Base-by-base conservation (phyloP, 352 stramenopile species). In the Pythium inflatum region DNA sequence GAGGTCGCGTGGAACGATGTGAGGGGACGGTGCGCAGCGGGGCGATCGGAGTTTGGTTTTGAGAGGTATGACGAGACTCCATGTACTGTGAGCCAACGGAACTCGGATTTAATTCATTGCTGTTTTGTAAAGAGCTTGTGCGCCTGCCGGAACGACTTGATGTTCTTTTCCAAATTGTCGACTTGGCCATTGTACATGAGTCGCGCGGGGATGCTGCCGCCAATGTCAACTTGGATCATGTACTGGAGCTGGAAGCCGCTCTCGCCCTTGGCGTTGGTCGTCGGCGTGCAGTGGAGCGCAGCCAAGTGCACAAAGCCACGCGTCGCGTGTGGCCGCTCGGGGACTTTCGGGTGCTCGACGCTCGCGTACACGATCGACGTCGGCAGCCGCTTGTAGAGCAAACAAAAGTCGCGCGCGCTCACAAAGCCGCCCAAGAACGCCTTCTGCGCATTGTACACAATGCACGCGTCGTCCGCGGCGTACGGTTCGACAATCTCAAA, bases 91-190 rank as follows among this genome's bases (percentile, higher is more conserved):
- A n/a, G n/a, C n/a, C n/a, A n/a, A n/a, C n/a, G n/a, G n/a, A n/a
- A n/a, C n/a, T n/a, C n/a, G n/a, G n/a, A n/a, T 36, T 30, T 59
- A 51, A 56, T 68, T 68, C 24, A 25, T 6, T 22, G 24, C 7
- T 57, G 50, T 56, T 66, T 75, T 24, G 33, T 56, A 51, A 87
- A 86, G 30, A 81, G 56, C 58, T 77, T 75, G 22, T 76, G 64
- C 11, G 77, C 78, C 14, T 83, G 66, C 24, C 74, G 70, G 62
- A 86, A 87, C 25, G 80, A 70, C 53, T 82, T 85, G 33, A 83
- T 72, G 66, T 88, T 78, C 60, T 88, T 89, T 43, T 80, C 71
- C 77, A 89, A 81, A 63, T 76, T 87, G 77, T 90, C 82, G 30
- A 85, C 76, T 41, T 76, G 84, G 43, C 80, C 82, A 56, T 75